Evolutionary conservation across 371 early-diverging fungal species (phyloP).

Genomic region (Saksenaea oblongispora): DNA sequence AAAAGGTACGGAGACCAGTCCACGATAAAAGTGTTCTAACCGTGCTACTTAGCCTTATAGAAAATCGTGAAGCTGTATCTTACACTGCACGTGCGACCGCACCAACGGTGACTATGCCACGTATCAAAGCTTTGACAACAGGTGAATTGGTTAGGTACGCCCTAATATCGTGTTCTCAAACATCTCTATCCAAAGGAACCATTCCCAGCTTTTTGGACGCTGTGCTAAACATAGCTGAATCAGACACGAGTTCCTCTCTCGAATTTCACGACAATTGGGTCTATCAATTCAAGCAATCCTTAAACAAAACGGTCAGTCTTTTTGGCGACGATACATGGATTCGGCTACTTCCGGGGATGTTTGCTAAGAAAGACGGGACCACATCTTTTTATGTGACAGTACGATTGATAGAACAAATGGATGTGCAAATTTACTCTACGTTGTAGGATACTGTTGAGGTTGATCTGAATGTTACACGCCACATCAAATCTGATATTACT

Average conservation of each 20-base stretch:
- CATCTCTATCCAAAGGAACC: slow-evolving; percentile 34
- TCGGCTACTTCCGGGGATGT: slow-evolving; percentile 75
- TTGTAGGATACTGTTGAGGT: slow-evolving; percentile 76
- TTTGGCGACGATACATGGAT: slow-evolving; percentile 98
- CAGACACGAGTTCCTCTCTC: slow-evolving; percentile 71
- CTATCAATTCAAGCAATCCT: slow-evolving; percentile 59
- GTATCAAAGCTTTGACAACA: slow-evolving; percentile 94
- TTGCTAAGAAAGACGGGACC: slow-evolving; percentile 71
- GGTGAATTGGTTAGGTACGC: slow-evolving; percentile 54
- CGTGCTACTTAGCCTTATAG: slow-evolving; percentile 44
- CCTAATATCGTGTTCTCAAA: neutral
- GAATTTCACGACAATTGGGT: slow-evolving; percentile 74
- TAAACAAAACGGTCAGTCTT: slow-evolving; percentile 67
- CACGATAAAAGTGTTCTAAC: neutral
- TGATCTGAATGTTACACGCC: slow-evolving; percentile 79
- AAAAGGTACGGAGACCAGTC: slow-evolving; percentile 41
- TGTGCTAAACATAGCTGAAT: slow-evolving; percentile 84
- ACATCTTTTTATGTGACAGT: slow-evolving; percentile 80
- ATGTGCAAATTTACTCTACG: too few species aligned
- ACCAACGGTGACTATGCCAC: slow-evolving; percentile 94
- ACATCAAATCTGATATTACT: slow-evolving; percentile 64
- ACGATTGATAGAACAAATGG: neutral
- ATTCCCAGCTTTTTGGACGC: slow-evolving; percentile 76
- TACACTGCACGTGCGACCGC: slow-evolving; percentile 78
- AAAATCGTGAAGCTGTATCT: slow-evolving; percentile 52